These are phyloP conservation scores for Vigna radiata DNA, from an alignment of 306 rosid species.

Conservation along the genomic window DNA sequence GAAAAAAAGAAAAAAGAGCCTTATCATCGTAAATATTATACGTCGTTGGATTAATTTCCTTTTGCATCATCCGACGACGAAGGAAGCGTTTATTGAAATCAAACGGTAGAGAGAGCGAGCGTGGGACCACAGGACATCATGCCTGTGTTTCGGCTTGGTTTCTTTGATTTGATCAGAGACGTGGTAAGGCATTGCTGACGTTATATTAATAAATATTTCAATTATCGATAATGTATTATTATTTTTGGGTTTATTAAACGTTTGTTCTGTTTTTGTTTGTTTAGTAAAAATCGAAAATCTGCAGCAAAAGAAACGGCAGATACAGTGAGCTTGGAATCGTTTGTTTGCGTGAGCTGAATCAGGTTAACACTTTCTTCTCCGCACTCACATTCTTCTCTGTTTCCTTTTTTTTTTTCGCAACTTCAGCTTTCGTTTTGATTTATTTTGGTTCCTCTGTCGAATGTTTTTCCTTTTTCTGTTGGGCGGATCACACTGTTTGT, in stretches of 20 bases:
- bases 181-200: conserved; percentile 47
- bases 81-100: conserved; percentile 6
- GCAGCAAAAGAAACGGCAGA: conserved; percentile 38
- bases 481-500: conserved; percentile 27
- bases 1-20: no score
- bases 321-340: conserved; percentile 44
- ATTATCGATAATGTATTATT: background rate
- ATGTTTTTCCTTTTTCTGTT: conserved; percentile 1
- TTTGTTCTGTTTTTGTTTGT: background rate
- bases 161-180: conserved; percentile 32
- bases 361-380: conserved; percentile 39
- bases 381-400: conserved; percentile 13
- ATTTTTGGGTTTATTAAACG: background rate
- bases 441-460: conserved; percentile 39
- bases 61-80: background rate
- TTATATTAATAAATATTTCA: background rate
- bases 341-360: conserved; percentile 38
- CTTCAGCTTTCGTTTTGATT: conserved; percentile 30
- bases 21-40: background rate
- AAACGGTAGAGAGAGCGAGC: background rate
- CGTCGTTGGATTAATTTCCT: conserved; percentile 13
- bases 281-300: conserved; percentile 41
- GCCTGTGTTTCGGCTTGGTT: conserved; percentile 40
- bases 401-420: background rate
- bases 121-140: conserved; percentile 38